A percentile compares a stretch with the other conserved stretches of the same genome.
Conservation (phyloP, 768 basidiomycete genomes). For the Xanthoconium purpureum region DNA sequence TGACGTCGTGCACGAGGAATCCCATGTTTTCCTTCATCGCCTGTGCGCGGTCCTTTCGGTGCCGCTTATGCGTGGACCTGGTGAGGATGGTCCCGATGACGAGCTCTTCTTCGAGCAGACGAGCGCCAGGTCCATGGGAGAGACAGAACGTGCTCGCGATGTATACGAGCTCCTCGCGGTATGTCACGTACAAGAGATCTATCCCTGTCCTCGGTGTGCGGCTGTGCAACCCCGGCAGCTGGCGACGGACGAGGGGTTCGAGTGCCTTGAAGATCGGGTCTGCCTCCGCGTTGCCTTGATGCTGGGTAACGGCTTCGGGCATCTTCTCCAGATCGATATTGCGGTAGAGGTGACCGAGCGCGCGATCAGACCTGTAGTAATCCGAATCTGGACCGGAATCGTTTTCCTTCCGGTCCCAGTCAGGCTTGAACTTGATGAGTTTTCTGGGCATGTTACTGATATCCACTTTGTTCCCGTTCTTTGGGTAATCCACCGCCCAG, state of each 20-base stretch:
- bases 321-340: neutral
- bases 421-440: slow-evolving; percentile 66
- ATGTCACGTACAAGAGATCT: neutral
- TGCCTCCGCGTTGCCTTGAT: neutral
- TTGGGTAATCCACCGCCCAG: slow-evolving; percentile 74
- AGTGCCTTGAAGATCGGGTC: neutral
- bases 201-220: neutral
- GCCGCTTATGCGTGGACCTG: neutral
- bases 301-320: neutral
- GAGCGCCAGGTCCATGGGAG: neutral
- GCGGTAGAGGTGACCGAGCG: neutral
- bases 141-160: neutral
- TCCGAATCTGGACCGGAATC: neutral
- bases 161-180: slow-evolving; percentile 1
- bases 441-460: slow-evolving; percentile 47
- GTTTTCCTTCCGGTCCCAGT: slow-evolving; percentile 34
- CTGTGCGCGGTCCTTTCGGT: neutral
- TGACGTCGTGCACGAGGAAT: neutral
- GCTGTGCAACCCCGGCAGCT: neutral
- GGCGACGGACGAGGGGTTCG: neutral
- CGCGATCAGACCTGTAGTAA: slow-evolving; percentile 1
- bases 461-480: slow-evolving; percentile 64
- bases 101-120: neutral
- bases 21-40: neutral
- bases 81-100: neutral